These are phyloP conservation scores for Clausena lansium DNA, from an alignment of 345 rosid species.

Conservation along the genomic window DNA sequence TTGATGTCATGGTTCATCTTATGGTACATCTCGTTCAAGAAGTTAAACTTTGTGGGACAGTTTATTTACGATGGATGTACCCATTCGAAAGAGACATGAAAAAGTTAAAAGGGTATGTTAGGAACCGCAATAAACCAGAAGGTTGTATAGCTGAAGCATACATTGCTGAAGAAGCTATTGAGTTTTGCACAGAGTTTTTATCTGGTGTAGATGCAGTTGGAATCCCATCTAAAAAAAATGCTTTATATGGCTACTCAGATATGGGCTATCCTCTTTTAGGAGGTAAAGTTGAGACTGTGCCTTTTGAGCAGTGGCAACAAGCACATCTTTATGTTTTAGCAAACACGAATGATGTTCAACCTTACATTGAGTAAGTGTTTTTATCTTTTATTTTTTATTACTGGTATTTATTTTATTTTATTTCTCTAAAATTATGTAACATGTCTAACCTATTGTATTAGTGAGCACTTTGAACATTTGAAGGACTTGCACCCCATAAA, in stretches of 20 bases:
- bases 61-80: not conserved
- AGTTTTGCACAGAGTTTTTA: too few species aligned
- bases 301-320: not conserved
- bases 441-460: too few species aligned
- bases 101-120: not conserved
- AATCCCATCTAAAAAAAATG: not conserved
- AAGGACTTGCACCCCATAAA: too few species aligned
- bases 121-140: not conserved
- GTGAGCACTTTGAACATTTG: not conserved
- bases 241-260: not conserved
- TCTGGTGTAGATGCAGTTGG: too few species aligned
- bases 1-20: not conserved
- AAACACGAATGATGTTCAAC: too few species aligned
- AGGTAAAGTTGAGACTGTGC: not conserved
- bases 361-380: too few species aligned
- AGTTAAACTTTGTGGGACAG: not conserved
- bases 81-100: not conserved
- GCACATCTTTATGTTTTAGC: not conserved
- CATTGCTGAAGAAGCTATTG: too few species aligned
- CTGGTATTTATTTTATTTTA: too few species aligned
- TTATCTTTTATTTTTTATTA: too few species aligned
- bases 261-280: not conserved
- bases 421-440: too few species aligned
- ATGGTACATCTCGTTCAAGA: not conserved
- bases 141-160: slow-evolving; percentile 11